phyloP scores from a whole-genome alignment of 257 asterid genomes.

The Gynochthodes officinalis region DNA sequence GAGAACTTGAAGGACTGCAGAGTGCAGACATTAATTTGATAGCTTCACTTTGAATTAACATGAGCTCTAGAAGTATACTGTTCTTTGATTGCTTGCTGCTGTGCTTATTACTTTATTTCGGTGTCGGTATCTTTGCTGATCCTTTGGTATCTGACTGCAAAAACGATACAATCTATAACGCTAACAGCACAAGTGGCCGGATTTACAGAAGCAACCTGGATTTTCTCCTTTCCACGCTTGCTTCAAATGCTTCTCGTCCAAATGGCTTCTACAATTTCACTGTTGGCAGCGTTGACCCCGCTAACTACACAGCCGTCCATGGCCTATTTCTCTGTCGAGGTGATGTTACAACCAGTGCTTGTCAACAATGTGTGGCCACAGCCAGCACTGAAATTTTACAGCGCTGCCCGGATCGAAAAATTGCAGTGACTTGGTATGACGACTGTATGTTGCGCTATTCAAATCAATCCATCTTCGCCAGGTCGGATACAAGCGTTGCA shows the following conservation, averaged over 20 bases:
- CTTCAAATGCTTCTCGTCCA: conserved; percentile 13
- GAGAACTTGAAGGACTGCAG: too few species aligned
- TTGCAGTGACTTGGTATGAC: conserved; percentile 12
- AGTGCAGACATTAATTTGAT: too few species aligned
- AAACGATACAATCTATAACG: not conserved
- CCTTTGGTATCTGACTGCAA: not conserved
- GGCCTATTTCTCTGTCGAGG: conserved; percentile 30
- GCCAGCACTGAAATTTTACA: not conserved
- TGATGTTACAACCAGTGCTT: conserved; percentile 1
- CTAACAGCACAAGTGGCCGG: conserved; percentile 5
- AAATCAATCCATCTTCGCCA: not conserved
- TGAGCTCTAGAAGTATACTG: too few species aligned
- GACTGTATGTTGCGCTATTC: conserved; percentile 24
- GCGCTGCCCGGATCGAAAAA: conserved; percentile 6
- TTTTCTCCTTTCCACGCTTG: conserved; percentile 11
- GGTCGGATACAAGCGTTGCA: not conserved
- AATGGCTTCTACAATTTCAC: conserved; percentile 21
- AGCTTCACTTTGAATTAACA: too few species aligned
- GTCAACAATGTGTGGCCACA: conserved; percentile 15
- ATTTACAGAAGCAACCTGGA: conserved; percentile 13
- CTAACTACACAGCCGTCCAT: not conserved
- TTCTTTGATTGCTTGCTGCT: not conserved
- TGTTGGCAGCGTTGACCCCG: conserved; percentile 6
- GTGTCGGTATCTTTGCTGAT: not conserved
- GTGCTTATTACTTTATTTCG: not conserved